Percentiles rank a stretch among this genome's conserved stretches.
Evolutionary conservation across 2,329 filamentous ascomycete genomes (phyloP).

Genomic region (Colletotrichum ledebouriae): DNA sequence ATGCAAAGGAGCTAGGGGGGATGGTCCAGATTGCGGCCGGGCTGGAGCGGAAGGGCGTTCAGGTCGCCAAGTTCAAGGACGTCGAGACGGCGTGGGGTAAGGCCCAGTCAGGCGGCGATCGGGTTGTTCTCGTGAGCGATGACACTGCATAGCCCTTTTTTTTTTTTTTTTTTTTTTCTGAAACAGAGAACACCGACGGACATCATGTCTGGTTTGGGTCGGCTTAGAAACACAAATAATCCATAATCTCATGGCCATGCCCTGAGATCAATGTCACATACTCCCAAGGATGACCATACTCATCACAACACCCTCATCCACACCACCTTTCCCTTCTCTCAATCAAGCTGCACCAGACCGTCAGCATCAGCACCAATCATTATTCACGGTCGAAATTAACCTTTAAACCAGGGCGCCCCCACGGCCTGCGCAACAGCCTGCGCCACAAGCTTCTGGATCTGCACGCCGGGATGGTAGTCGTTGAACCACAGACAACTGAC

Average conservation of each 20-base stretch:
- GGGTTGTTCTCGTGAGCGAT: constrained; percentile 49
- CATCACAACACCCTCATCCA: too few species aligned
- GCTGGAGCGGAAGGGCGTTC: constrained; percentile 43
- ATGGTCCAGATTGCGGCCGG: constrained; percentile 48
- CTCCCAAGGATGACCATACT: too few species aligned
- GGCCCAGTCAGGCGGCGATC: constrained; percentile 41
- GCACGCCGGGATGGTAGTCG: constrained; percentile 57
- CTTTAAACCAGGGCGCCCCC: constrained; percentile 38
- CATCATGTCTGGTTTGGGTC: too few species aligned
- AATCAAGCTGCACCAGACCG: neutral
- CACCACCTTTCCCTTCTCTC: too few species aligned
- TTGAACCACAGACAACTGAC: constrained; percentile 61
- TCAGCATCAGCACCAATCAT: neutral
- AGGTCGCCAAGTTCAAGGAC: constrained; percentile 45
- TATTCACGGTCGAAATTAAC: neutral
- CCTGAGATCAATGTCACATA: too few species aligned
- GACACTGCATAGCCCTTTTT: constrained; percentile 16
- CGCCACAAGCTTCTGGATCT: constrained; percentile 57
- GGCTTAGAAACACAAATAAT: too few species aligned
- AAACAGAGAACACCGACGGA: neutral
- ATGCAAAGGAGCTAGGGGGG: constrained; percentile 42
- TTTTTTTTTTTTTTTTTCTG: too few species aligned
- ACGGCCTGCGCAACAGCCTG: constrained; percentile 50
- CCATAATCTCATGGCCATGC: too few species aligned
- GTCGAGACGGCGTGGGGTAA: constrained; percentile 47